Base-by-base conservation (phyloP, 495 filamentous ascomycete genomes). In the Penicillium steckii region DNA sequence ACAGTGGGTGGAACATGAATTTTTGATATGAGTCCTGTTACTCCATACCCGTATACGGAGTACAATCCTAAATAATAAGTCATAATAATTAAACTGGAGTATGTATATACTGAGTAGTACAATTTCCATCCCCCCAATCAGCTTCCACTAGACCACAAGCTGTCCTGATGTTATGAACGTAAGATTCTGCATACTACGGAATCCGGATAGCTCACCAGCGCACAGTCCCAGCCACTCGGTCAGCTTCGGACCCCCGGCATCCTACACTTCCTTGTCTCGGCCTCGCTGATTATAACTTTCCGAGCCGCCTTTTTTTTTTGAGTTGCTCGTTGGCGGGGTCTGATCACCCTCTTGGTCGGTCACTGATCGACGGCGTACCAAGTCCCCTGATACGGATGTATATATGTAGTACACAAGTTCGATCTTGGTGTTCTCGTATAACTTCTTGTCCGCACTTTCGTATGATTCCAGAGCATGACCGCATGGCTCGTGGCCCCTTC, bases 251-350 rank as follows among this genome's bases (percentile, higher is more conserved):
- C 17, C 43, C 33, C 48, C 44, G 49, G 52, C 45, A 46, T 52
- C 5, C 18, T 21, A 10, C 45, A 3, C 57, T 52, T 33, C 45
- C 54, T 41, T 42, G 52, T 57, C 53, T 60, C 56, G 59, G 59
- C 46, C 56, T 52, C 27, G 30, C 56, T 37, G 44, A 53, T 33
- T 33, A 22, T 19, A 21, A 21, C 23, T 29, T 30, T 55, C 61
- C 59, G 59, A 65, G 52, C 59, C 59, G 61, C 50, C 50, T 26
- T 56, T 53, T 26, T 56, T 53, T 61, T 41, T 41, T 52, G 55
- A 53, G 50, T 44, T 60, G 44, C 45, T 43, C 53, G 47, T 37
- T 37, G 33, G 45, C 48, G 23, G 19, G 40, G 22, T 12, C 29
- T 15, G 41, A 29, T 27, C 33, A 27, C 33, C 8, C 15, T 15